These are phyloP conservation scores for Henckelia pumila DNA, from an alignment of 257 asterid genomes.

Conservation along the genomic window DNA sequence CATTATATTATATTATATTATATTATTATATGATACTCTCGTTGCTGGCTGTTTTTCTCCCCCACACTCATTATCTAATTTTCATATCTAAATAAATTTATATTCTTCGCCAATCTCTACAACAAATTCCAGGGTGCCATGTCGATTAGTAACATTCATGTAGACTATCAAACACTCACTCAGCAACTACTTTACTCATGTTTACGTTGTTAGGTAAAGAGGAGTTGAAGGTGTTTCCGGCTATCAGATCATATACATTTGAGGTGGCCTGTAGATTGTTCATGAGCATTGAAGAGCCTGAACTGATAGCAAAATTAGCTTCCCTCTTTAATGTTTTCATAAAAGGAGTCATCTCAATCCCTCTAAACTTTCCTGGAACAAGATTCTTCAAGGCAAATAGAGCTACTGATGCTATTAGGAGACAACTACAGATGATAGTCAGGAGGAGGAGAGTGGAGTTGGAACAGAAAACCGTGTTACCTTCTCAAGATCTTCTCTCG, in stretches of 20 bases:
- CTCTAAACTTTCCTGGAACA: slow-evolving; percentile 66
- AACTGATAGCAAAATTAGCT: slow-evolving; percentile 47
- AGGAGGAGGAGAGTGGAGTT: slow-evolving; percentile 48
- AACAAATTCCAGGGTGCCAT: no score
- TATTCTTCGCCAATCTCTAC: no score
- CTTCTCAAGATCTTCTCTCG: slow-evolving; percentile 65
- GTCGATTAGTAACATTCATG: no score
- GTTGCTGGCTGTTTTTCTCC: no score
- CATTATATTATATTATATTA: no score
- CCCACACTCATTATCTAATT: no score
- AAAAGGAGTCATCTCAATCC: slow-evolving; percentile 58
- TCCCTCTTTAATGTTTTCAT: slow-evolving; percentile 51
- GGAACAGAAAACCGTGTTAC: slow-evolving; percentile 37
- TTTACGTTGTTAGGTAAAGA: slow-evolving; percentile 39
- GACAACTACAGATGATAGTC: slow-evolving; percentile 40
- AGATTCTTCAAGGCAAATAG: slow-evolving; percentile 48
- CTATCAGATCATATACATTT: slow-evolving; percentile 54
- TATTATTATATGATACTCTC: no score
- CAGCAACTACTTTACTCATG: no score
- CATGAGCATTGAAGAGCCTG: slow-evolving; percentile 64
- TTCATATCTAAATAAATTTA: no score
- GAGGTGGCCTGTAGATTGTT: slow-evolving; percentile 71
- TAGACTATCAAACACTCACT: no score
- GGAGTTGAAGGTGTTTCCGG: slow-evolving; percentile 48
- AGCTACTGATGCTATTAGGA: slow-evolving; percentile 51